Percentiles rank a stretch among this genome's conserved stretches.
Conservation (phyloP, 75 land plant genomes). For the Cupressus sempervirens region DNA sequence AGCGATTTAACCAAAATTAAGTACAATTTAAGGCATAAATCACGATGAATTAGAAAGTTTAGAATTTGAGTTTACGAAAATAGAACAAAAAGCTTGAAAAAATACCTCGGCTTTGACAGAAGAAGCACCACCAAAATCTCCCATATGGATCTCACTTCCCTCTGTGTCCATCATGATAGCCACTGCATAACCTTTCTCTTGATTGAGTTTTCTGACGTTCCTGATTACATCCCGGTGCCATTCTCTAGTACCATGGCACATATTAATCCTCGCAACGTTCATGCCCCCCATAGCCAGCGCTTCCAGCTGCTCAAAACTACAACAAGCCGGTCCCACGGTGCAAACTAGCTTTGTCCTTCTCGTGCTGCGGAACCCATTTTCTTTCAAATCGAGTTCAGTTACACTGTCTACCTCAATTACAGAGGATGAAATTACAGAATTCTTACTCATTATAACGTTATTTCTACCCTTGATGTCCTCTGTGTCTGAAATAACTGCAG, state of each 20-base stretch:
- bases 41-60: background rate
- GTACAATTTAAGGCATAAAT: background rate
- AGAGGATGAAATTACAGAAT: background rate
- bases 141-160: conserved; percentile 53
- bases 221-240: conserved; percentile 58
- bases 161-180: conserved; percentile 62
- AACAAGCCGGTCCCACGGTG: conserved; percentile 66
- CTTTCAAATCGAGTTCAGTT: conserved; percentile 42
- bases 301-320: conserved; percentile 49
- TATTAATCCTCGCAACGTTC: conserved; percentile 71
- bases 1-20: background rate
- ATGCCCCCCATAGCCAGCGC: conserved; percentile 60
- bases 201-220: conserved; percentile 36
- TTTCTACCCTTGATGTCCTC: background rate
- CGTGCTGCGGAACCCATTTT: conserved; percentile 49
- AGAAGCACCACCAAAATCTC: conserved; percentile 41
- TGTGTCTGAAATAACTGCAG: conserved; percentile 5
- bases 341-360: conserved; percentile 71
- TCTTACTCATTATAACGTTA: background rate
- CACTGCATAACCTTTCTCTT: conserved; percentile 38
- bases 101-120: conserved; percentile 56
- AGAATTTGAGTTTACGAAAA: background rate
- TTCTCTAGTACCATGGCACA: conserved; percentile 67
- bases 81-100: background rate
- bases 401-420: conserved; percentile 36